Evolutionary conservation across 805 yeast species (phyloP).

Genomic region (Suhomyces pyralidae): DNA sequence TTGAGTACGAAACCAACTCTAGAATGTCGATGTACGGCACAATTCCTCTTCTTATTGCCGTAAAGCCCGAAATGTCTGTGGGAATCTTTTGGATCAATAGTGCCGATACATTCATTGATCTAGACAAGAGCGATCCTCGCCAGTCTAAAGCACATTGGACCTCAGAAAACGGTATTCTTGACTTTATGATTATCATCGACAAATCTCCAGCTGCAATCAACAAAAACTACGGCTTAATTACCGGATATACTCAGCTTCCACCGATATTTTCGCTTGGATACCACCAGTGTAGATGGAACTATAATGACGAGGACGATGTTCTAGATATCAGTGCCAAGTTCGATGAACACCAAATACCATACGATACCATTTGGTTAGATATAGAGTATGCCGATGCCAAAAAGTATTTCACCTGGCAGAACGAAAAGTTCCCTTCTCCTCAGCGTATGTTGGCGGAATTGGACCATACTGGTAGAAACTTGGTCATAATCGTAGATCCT

Average conservation of each 20-base stretch:
- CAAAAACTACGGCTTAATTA: conserved; percentile 58
- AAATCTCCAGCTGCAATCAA: conserved; percentile 55
- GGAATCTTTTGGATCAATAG: conserved; percentile 91
- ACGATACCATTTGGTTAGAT: conserved; percentile 92
- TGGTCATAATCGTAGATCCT: conserved; percentile 88
- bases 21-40: conserved; percentile 93
- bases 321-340: conserved; percentile 64
- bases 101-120: conserved; percentile 89
- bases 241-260: conserved; percentile 76
- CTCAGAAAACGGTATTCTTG: conserved; percentile 84
- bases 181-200: conserved; percentile 66
- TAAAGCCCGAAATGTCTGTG: conserved; percentile 51
- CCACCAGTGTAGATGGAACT: conserved; percentile 98
- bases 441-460: conserved; percentile 61
- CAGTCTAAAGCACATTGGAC: conserved; percentile 79
- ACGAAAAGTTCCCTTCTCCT: conserved; percentile 71
- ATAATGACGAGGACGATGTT: conserved; percentile 84
- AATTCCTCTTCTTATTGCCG: conserved; percentile 82
- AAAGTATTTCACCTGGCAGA: conserved; percentile 90
- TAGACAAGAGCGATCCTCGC: conserved; percentile 35
- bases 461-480: conserved; percentile 70
- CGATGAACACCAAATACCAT: conserved; percentile 75
- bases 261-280: conserved; percentile 78
- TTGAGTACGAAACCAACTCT: conserved; percentile 84
- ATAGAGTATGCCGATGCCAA: conserved; percentile 85